Conservation (phyloP, 768 basidiomycete species). For the Amanita exitialis region DNA sequence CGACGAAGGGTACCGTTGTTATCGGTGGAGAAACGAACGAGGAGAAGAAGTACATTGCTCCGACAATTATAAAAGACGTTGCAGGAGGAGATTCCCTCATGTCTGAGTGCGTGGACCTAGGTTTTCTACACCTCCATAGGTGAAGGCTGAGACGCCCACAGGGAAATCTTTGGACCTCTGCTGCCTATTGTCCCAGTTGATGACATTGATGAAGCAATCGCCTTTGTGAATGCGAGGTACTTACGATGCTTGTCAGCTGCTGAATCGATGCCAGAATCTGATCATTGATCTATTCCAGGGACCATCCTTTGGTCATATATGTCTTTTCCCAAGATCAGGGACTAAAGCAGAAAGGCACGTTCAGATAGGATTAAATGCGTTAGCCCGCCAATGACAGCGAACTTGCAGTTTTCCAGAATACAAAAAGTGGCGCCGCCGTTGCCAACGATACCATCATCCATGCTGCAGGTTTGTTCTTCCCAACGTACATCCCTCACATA, state of each 20-base stretch:
- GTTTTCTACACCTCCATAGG: neutral
- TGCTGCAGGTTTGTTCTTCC: constrained; percentile 32
- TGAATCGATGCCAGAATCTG: too few relatives aligned
- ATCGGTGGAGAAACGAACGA: constrained; percentile 6
- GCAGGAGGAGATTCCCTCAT: constrained; percentile 2
- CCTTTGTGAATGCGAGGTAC: constrained; percentile 52
- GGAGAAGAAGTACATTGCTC: constrained; percentile 4
- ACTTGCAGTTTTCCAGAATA: constrained; percentile 50
- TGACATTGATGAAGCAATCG: constrained; percentile 61
- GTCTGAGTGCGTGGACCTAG: constrained; percentile 1
- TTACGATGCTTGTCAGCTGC: constrained; percentile 9
- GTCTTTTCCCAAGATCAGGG: constrained; percentile 55
- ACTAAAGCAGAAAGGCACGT: constrained; percentile 51
- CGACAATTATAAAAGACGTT: constrained; percentile 5
- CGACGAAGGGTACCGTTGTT: constrained; percentile 3
- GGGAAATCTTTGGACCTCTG: constrained; percentile 81
- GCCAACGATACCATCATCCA: constrained; percentile 69
- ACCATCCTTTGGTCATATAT: constrained; percentile 69
- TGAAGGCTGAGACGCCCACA: constrained; percentile 15
- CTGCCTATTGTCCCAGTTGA: constrained; percentile 67
- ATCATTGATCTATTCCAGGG: constrained; percentile 25
- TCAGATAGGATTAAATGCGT: neutral
- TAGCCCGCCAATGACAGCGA: neutral
- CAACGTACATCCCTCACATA: neutral
- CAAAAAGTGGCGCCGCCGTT: constrained; percentile 59